Base-by-base conservation (phyloP, 192 early-diverging fungal genomes). In the Paraglomus brasilianum region DNA sequence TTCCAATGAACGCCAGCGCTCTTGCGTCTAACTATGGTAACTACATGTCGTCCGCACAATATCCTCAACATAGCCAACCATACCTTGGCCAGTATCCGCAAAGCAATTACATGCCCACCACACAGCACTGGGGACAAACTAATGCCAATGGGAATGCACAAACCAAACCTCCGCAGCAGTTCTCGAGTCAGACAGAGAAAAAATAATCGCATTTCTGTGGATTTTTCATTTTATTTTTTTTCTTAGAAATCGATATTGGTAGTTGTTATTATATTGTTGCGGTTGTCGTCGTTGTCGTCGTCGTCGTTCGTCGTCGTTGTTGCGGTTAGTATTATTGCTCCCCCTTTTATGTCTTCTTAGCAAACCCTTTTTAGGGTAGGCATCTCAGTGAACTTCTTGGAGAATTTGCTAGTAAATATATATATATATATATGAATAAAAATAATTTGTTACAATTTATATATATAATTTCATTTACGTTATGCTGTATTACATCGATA, bases 41-140 rank as follows among this genome's bases (percentile, higher is more conserved):
- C 17, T 69, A 69, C 24, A 69, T 69, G 51, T 21, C 67, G 46
- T 6, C 66, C 8, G 5, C 21, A 6, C 14, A 49, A 21, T 53
- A 55, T 53, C 39, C 67, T 8, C 67, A 69, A 55, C 48, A 69
- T 24, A 36, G 11, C 22, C 67, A 69, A 69, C 53, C 56, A 9
- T 47, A 69, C 42, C n/a, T 69, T 15, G 19, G 36, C 19, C 53
- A 69, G 36, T 55, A 57, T 36, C 24, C 67, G 11, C 8, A 24
- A 43, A 69, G 36, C 14, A n/a, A 30, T 9, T 69, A 69, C 41
- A 58, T 69, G 67, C 53, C 11, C 36, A 40, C 64, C 17, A 24
- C 14, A 60, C n/a, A 56, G 10, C 56, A 55, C 13, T 55, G 51
- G 41, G 17, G 14, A 14, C 0, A 49, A 4, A 36, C 47, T 55